These are phyloP conservation scores for Pseudopithomyces maydicus DNA, from an alignment of 2,329 filamentous ascomycete genomes.

Conservation along the genomic window DNA sequence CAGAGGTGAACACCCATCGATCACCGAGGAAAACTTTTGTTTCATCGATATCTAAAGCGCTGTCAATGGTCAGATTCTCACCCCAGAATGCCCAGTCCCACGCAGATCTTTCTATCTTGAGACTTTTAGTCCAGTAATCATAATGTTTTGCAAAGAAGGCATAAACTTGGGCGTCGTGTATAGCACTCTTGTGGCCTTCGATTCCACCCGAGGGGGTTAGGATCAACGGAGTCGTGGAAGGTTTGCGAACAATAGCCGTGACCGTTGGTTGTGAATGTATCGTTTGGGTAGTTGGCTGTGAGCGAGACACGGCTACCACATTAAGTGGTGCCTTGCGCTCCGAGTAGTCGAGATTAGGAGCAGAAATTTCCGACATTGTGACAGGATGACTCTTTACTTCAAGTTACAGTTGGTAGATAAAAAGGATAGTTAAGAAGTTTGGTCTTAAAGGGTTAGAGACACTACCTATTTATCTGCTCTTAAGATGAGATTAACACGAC, in stretches of 20 bases:
- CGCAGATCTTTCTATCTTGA: neutral
- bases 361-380: neutral
- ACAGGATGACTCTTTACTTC: neutral
- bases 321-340: neutral
- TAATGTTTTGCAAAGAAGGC: conserved; percentile 10
- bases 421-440: too few relatives aligned
- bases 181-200: conserved; percentile 1
- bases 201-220: neutral
- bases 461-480: too few relatives aligned
- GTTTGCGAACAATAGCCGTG: conserved; percentile 4
- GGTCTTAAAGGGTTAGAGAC: too few relatives aligned
- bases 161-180: conserved; percentile 7
- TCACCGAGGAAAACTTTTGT: conserved; percentile 2
- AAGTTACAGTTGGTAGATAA: too few relatives aligned
- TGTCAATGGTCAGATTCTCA: conserved; percentile 8
- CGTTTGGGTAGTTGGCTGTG: neutral
- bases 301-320: conserved; percentile 1
- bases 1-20: neutral
- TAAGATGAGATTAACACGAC: neutral
- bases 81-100: conserved; percentile 9
- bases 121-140: conserved; percentile 1
- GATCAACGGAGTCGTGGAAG: neutral
- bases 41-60: neutral
- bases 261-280: neutral
- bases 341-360: neutral